Evolutionary conservation across 805 yeast genomes (phyloP).

Genomic region (Candida boleticola): DNA sequence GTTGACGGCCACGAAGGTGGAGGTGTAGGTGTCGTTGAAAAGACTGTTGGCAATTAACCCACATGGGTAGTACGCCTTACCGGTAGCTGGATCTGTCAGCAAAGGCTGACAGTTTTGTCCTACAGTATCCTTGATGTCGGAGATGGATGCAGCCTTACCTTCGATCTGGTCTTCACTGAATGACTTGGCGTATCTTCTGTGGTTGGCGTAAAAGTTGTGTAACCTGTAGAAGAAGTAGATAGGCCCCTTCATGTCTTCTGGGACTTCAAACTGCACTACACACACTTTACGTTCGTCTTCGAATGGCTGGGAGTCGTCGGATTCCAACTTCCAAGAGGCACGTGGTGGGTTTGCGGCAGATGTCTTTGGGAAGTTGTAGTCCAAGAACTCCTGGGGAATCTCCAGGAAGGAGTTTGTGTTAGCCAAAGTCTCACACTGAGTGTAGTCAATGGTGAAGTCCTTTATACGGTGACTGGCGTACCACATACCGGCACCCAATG

Average conservation of each 20-base stretch:
- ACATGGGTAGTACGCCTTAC: constrained; percentile 70
- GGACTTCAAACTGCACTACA: constrained; percentile 37
- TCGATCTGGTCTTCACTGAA: constrained; percentile 42
- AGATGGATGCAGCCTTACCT: constrained; percentile 36
- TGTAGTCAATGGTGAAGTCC: constrained; percentile 41
- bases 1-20: constrained; percentile 35
- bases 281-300: constrained; percentile 51
- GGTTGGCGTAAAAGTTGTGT: constrained; percentile 42
- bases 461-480: constrained; percentile 37
- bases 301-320: constrained; percentile 42
- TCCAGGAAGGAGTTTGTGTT: constrained; percentile 29
- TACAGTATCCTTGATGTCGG: constrained; percentile 35
- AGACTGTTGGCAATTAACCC: constrained; percentile 80
- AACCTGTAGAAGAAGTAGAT: constrained; percentile 41
- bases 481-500: constrained; percentile 49
- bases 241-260: constrained; percentile 35
- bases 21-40: constrained; percentile 66
- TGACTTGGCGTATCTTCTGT: constrained; percentile 43
- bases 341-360: constrained; percentile 12
- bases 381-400: constrained; percentile 37
- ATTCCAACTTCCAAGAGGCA: constrained; percentile 37
- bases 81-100: constrained; percentile 29
- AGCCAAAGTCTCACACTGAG: constrained; percentile 39
- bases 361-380: constrained; percentile 33
- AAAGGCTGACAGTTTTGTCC: constrained; percentile 47